phyloP scores from a whole-genome alignment of 73 alveolate species.

The Tetrahymena elliotti region DNA sequence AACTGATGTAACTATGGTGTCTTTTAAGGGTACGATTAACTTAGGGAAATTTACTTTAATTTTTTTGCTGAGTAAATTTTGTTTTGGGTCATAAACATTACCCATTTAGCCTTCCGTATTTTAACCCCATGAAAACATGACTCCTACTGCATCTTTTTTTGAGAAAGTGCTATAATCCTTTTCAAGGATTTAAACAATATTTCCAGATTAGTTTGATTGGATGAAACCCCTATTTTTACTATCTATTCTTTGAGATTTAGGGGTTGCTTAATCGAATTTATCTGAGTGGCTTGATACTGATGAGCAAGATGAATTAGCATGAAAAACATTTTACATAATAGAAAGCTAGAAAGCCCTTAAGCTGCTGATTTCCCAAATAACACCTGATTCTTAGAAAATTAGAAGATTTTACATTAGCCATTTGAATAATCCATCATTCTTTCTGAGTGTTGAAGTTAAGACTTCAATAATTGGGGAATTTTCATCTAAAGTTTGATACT shows the following conservation, averaged over 20 bases:
- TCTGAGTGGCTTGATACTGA: background rate
- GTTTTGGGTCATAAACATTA: background rate
- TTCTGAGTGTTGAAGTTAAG: background rate
- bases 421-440: background rate
- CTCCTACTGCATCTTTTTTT: background rate
- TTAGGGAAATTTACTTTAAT: background rate
- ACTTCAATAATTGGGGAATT: background rate
- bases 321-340: background rate
- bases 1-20: background rate
- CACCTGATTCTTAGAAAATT: background rate
- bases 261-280: background rate
- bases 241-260: background rate
- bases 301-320: background rate
- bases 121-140: background rate
- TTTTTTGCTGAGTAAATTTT: background rate
- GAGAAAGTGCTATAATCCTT: background rate
- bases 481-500: background rate
- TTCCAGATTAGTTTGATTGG: background rate
- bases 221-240: background rate
- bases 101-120: background rate
- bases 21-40: background rate
- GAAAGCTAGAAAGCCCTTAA: background rate
- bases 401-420: background rate
- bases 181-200: background rate
- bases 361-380: background rate